A percentile compares a stretch with the other conserved stretches of the same genome.
These are phyloP conservation scores for Phaffomyces thermotolerans DNA, from an alignment of 805 yeast species.

Conservation along the genomic window DNA sequence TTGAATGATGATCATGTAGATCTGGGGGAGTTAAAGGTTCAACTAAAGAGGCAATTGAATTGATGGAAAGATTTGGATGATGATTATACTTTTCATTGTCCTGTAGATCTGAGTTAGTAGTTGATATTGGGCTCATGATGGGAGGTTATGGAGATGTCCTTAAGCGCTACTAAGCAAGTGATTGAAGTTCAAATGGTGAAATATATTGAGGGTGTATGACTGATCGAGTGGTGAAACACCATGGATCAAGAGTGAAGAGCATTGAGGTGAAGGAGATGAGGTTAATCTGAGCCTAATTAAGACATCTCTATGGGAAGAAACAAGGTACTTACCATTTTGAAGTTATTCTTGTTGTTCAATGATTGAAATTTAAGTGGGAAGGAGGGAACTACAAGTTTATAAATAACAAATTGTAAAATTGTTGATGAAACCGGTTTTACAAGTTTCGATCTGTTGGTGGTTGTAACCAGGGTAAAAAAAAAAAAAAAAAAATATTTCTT, in stretches of 20 bases:
- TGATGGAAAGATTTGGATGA: slow-evolving; percentile 23
- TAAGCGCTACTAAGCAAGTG: neutral
- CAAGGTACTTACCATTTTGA: neutral
- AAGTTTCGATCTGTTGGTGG: neutral
- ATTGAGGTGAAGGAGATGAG: neutral
- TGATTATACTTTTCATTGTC: slow-evolving; percentile 14
- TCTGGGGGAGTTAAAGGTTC: slow-evolving; percentile 50
- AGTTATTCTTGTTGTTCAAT: neutral
- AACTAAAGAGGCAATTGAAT: slow-evolving; percentile 36
- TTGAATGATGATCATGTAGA: slow-evolving; percentile 18
- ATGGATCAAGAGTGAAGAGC: neutral
- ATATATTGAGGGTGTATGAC: too few species aligned
- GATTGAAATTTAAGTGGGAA: neutral
- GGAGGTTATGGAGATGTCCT: neutral
- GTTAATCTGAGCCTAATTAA: neutral
- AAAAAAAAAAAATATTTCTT: neutral
- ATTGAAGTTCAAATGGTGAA: too few species aligned
- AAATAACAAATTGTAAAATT: neutral
- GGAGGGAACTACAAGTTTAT: neutral
- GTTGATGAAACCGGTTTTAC: neutral
- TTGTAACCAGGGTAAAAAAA: neutral
- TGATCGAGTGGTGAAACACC: neutral
- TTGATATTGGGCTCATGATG: neutral
- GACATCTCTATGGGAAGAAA: neutral
- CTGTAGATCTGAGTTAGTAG: neutral